These are phyloP conservation scores for Coemansia javaensis DNA, from an alignment of 192 early-diverging fungal genomes.

Conservation along the genomic window DNA sequence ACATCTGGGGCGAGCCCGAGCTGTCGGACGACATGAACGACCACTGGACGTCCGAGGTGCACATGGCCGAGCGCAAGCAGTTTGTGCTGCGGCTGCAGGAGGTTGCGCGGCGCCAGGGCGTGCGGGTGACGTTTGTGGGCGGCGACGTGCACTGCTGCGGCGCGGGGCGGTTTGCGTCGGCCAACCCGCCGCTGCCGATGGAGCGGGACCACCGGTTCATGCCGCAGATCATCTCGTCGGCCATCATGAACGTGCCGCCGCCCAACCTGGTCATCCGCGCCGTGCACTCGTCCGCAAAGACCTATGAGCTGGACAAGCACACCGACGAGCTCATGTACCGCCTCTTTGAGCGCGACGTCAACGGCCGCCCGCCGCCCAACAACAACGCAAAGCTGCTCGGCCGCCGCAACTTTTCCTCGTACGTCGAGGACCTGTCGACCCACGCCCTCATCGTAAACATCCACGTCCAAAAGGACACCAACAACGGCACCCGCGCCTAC, in stretches of 20 bases:
- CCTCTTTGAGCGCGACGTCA: conserved; percentile 64
- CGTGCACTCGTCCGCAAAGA: conserved; percentile 59
- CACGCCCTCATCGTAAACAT: conserved; percentile 51
- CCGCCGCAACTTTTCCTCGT: conserved; percentile 58
- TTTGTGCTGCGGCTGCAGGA: conserved; percentile 63
- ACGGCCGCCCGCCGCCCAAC: conserved; percentile 54
- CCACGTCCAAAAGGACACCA: conserved; percentile 54
- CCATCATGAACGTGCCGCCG: conserved; percentile 77
- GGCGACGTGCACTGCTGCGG: conserved; percentile 78
- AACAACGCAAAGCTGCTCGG: conserved; percentile 54
- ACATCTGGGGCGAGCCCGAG: conserved; percentile 77
- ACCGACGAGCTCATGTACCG: conserved; percentile 72
- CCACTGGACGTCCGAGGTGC: conserved; percentile 64
- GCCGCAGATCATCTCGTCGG: conserved; percentile 75
- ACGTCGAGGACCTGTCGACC: conserved; percentile 34
- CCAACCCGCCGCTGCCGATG: conserved; percentile 50
- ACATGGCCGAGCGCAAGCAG: conserved; percentile 63
- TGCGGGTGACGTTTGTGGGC: conserved; percentile 74
- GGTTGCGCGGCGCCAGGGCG: conserved; percentile 52
- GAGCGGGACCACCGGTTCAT: conserved; percentile 66
- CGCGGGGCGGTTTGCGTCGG: conserved; percentile 56
- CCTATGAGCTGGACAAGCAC: conserved; percentile 53
- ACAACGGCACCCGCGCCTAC: conserved; percentile 50
- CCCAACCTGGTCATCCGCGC: conserved; percentile 64
- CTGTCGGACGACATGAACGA: conserved; percentile 84